Evolutionary conservation across 306 rosid genomes (phyloP).

Genomic region (Bauhinia variegata): DNA sequence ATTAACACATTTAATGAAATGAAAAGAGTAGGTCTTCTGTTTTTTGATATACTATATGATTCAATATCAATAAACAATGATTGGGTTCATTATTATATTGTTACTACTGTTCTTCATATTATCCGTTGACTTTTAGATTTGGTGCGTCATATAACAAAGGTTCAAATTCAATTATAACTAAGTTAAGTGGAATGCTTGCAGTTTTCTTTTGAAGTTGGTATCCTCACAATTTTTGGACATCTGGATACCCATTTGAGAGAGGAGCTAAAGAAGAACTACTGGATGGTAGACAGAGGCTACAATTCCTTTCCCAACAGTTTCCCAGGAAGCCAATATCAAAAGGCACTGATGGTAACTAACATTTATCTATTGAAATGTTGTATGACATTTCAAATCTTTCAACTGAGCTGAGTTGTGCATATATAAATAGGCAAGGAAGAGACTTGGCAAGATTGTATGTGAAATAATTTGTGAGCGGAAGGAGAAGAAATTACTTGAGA

Average conservation of each 20-base stretch:
- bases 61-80: background rate
- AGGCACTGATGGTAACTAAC: slow-evolving; percentile 61
- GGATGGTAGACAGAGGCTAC: slow-evolving; percentile 70
- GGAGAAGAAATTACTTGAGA: slow-evolving; percentile 56
- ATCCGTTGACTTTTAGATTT: background rate
- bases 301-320: slow-evolving; percentile 74
- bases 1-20: slow-evolving; percentile 72
- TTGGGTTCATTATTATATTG: slow-evolving; percentile 26
- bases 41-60: background rate
- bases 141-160: background rate
- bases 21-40: slow-evolving; percentile 57
- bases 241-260: slow-evolving; percentile 58
- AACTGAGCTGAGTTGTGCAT: background rate
- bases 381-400: too few relatives aligned
- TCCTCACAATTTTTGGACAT: slow-evolving; percentile 62
- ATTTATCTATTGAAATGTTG: background rate
- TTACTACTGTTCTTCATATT: slow-evolving; percentile 13
- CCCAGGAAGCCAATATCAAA: slow-evolving; percentile 73
- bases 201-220: slow-evolving; percentile 86
- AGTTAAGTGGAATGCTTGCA: slow-evolving; percentile 38
- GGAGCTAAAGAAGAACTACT: slow-evolving; percentile 65
- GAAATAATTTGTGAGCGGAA: slow-evolving; percentile 68
- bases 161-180: slow-evolving; percentile 14
- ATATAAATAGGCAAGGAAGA: slow-evolving; percentile 67
- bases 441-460: slow-evolving; percentile 58